Evolutionary conservation across 1,139 yeast species (phyloP).

Genomic region (Taphrina pruni): DNA sequence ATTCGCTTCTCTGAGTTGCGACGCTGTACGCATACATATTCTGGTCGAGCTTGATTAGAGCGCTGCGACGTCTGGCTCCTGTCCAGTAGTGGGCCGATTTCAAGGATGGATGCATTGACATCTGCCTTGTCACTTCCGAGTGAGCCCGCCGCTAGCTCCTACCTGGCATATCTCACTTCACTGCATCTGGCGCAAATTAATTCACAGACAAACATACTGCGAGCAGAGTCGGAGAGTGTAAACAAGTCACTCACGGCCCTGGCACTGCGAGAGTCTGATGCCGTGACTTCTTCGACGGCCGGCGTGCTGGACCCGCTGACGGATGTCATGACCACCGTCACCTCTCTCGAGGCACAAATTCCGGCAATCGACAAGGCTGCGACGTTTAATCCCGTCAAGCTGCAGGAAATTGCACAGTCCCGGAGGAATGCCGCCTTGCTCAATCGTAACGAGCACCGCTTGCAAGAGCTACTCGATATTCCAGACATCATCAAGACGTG

Average conservation of each 20-base stretch:
- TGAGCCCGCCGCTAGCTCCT: slow-evolving; percentile 8
- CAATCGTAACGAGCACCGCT: slow-evolving; percentile 68
- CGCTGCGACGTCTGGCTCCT: too few species aligned
- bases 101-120: slow-evolving; percentile 20
- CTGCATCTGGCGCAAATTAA: slow-evolving; percentile 8
- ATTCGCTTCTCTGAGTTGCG: too few species aligned
- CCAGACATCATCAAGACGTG: slow-evolving; percentile 86
- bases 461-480: slow-evolving; percentile 78
- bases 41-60: too few species aligned
- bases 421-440: slow-evolving; percentile 54
- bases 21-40: too few species aligned
- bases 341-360: slow-evolving; percentile 15
- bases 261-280: slow-evolving; percentile 28
- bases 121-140: slow-evolving; percentile 14
- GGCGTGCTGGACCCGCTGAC: slow-evolving; percentile 24
- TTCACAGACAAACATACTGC: slow-evolving; percentile 11
- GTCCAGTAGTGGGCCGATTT: not conserved
- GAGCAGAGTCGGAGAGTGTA: slow-evolving; percentile 30
- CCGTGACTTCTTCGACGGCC: slow-evolving; percentile 17
- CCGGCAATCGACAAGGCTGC: slow-evolving; percentile 35
- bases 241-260: slow-evolving; percentile 33
- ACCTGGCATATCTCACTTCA: slow-evolving; percentile 26
- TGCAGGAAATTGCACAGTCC: slow-evolving; percentile 24
- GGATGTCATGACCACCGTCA: slow-evolving; percentile 19
- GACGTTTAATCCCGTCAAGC: slow-evolving; percentile 31